These are phyloP conservation scores for Sapria himalayana DNA, from an alignment of 345 rosid genomes.

Conservation along the genomic window DNA sequence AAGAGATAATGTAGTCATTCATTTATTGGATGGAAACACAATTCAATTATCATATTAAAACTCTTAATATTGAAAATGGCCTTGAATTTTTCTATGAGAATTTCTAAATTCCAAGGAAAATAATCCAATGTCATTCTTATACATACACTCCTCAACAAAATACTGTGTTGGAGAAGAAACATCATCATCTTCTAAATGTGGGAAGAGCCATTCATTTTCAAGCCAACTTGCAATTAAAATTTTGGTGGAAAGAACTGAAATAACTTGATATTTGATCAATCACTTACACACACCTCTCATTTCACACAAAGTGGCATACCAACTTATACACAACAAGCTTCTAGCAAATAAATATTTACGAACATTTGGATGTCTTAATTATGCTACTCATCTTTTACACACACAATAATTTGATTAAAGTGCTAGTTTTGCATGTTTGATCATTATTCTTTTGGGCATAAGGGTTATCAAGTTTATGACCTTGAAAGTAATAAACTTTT, in stretches of 20 bases:
- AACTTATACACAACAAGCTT: not conserved
- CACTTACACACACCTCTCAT: too few species aligned
- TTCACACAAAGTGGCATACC: not conserved
- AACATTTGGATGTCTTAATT: not conserved
- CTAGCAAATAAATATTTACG: not conserved
- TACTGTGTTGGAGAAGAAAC: too few species aligned
- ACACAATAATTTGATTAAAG: not conserved
- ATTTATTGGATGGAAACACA: not conserved
- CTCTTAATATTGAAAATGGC: not conserved
- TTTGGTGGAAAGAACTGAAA: slow-evolving; percentile 4
- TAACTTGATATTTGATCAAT: not conserved
- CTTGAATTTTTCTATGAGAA: not conserved
- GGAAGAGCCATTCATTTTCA: too few species aligned
- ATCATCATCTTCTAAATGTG: too few species aligned
- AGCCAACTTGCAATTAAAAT: too few species aligned
- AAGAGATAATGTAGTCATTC: not conserved
- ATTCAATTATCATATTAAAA: not conserved
- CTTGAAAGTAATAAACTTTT: not conserved
- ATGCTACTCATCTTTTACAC: not conserved
- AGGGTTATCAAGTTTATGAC: not conserved
- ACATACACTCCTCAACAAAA: too few species aligned
- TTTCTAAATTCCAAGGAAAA: too few species aligned
- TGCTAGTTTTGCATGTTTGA: not conserved
- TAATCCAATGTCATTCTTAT: too few species aligned
- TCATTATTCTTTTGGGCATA: not conserved